Base-by-base conservation (phyloP, 306 rosid species). In the Spatholobus suberectus region DNA sequence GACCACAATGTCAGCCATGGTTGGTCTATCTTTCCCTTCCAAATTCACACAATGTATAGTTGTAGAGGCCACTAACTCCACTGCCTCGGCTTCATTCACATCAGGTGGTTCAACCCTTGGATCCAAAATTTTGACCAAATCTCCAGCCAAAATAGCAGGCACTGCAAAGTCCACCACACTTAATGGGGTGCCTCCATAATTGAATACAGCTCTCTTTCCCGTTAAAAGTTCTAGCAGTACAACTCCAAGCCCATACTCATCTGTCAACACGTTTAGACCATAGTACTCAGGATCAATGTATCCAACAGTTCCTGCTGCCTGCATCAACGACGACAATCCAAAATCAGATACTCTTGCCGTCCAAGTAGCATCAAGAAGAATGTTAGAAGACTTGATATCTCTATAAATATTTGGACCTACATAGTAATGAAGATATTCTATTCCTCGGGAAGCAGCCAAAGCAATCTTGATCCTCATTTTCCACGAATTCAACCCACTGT, bases 281-380 rank as follows among this genome's bases (percentile, higher is more conserved):
- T 94, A 92, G 89, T 94, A 93, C 83, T 92, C 97, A 0, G 98
- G 98, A 91, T 94, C 98, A 23, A 92, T 94, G 87, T 94, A 94
- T 26, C 98, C 98, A n/a, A 92, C 89, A 0, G 97, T 92, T 74
- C 98, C 98, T 0, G 93, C 97, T 6, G 97, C 93, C 54, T 90
- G 92, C 61, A 27, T 85, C 11, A 93, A 73, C 41, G 92, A 46
- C 0, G 98, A 94, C 72, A 94, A 84, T 51, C 98, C 98, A 8
- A 94, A 92, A 87, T 91, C 98, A 5, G 97, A 92, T 2, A 94
- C 97, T 81, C 95, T 89, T 0, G 92, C 98, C 0, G 86, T 86
- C 98, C 98, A 94, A 63, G 61, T 89, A 0, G 83, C 77, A 12
- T 94, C 98, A 1, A 94, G 88, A 29, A 94, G 88, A 52, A 94